phyloP scores from a whole-genome alignment of 2,329 filamentous ascomycete species.

The Arthrinium phaeospermum region DNA sequence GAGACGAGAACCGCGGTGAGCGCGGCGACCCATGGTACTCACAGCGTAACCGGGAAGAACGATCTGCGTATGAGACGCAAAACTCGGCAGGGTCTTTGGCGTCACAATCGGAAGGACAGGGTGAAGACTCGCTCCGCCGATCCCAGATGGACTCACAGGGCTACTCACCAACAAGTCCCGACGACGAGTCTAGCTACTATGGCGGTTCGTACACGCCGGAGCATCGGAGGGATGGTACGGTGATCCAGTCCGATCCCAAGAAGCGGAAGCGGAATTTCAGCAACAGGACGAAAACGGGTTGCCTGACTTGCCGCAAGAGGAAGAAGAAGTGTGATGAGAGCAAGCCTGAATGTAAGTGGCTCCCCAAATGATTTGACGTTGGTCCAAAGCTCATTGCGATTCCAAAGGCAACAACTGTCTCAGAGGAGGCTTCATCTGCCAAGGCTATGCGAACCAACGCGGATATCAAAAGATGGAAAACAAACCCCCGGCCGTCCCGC shows the following conservation, averaged over 20 bases:
- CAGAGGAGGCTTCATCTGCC: conserved; percentile 87
- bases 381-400: background rate
- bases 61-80: conserved; percentile 51
- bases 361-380: background rate
- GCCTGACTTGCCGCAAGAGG: conserved; percentile 85
- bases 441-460: conserved; percentile 85
- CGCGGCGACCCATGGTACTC: conserved; percentile 56
- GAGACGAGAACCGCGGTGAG: conserved; percentile 51
- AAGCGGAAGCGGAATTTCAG: conserved; percentile 84
- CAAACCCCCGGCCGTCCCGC: conserved; percentile 71
- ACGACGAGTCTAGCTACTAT: conserved; percentile 53
- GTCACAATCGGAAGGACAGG: conserved; percentile 56
- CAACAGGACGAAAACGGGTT: conserved; percentile 94
- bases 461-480: conserved; percentile 80
- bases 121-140: conserved; percentile 51
- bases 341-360: conserved; percentile 83
- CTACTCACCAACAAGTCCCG: conserved; percentile 59
- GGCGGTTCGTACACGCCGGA: conserved; percentile 49
- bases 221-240: conserved; percentile 51
- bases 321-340: conserved; percentile 99
- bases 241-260: conserved; percentile 66
- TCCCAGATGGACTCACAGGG: conserved; percentile 53
- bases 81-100: conserved; percentile 51
- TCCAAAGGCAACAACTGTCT: conserved; percentile 81
- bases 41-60: conserved; percentile 54